Evolutionary conservation across 1,139 yeast species (phyloP), one percentile per base, ranked within the genome.

Genomic region (Kodamaea anthophila): DNA sequence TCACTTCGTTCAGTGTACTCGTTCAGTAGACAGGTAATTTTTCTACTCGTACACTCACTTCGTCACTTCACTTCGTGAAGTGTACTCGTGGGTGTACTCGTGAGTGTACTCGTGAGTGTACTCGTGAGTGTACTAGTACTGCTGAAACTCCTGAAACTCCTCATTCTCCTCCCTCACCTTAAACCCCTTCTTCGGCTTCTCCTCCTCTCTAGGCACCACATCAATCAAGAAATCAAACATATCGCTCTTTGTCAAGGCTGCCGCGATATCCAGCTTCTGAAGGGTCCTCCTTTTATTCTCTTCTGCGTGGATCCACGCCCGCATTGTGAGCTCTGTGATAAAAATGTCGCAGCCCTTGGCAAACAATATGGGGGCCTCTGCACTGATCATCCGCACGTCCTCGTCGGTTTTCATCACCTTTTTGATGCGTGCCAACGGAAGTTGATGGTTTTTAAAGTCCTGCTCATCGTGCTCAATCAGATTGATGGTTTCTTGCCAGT

Each of bases 241-340:
- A 55, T 91, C 98, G 32, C 91, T 78, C 51, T 85, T 86, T 39
- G 91, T 93, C 38, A 91, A 66, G 2, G 98, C 98, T 21, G 94
- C 93, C 2, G 96, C 95, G 40, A 91, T 87, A 51, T 91, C 98
- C 2, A 88, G 80, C 47, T 88, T 81, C 57, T 91, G 98, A 37
- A 91, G 61, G 8, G 98, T 91, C 41, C 98, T 68, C 42, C 98
- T 72, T 51, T 91, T 91, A 59, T 85, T 86, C 47, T 86, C 96
- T 53, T 91, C 97, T 2, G 97, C 96, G 46, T 88, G 96, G 39
- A 91, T 86, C 98, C 98, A 91, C 3, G 98, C 97, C 37, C 98
- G 69, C 96, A 91, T 87, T 9, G 98, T 88, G 34, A 91, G 66
- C 55, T 91, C 98, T 1, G 97, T 88, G 41, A 91, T 91, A 56